Evolutionary conservation across 805 yeast genomes (phyloP), one percentile per base, ranked within the genome.

Genomic region (Kluyveromyces starmeri): DNA sequence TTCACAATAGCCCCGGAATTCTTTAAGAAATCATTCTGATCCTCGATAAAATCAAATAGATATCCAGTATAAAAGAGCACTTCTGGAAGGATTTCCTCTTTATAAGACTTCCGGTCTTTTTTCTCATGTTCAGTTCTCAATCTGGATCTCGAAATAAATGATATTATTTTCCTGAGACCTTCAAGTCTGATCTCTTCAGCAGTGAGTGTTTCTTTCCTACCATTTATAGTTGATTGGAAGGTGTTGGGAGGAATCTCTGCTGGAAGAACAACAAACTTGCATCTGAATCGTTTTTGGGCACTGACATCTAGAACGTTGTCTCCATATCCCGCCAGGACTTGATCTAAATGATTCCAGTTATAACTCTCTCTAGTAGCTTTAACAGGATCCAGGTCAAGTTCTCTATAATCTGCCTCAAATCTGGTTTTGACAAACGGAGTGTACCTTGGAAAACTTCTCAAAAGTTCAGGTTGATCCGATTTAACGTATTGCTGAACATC

Each of bases 291-390:
- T 21, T 69, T 67, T 38, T 68, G 70, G 38, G 67, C 65, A 8
- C 68, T 70, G 12, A 68, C 73, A 9, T 75, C 74, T 6, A 53
- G 43, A 37, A 74, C 61, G 1, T 75, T 72, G 44, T 85, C 95
- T 19, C 80, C 86, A 52, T 79, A 83, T 3, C 98, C 98, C 1
- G 96, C 95, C n/a, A 88, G 56, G 16, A 73, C 72, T 50, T 85
- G 96, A 61, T 92, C 99, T 45, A 88, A 67, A 42, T 78, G 81
- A 46, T 88, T 88, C 98, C 98, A 92, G 42, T 88, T 86, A 41
- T 75, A 71, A 10, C 65, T 61, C 28, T 70, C 58, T 3, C 79
- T 70, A 21, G 68, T 69, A 11, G 67, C 67, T 27, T 70, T 68
- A 13, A 72, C 59, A 2, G 77, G 73, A 39, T 74, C 75, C 5